These are phyloP conservation scores for Persicaria tinctoria DNA, from an alignment of 148 eudicot genomes.

Conservation along the genomic window DNA sequence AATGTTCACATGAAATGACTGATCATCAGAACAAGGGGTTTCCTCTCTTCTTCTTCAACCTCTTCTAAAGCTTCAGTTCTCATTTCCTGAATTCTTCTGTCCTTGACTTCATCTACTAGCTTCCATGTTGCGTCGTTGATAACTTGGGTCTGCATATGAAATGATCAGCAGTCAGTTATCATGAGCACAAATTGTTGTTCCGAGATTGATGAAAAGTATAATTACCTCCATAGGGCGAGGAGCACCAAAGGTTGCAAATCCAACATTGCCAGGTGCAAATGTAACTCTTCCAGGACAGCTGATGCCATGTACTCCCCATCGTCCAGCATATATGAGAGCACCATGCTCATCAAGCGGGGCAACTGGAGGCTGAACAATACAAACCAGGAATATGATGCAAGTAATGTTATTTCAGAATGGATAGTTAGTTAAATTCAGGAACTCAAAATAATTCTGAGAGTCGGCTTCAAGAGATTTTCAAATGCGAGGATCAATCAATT, in stretches of 20 bases:
- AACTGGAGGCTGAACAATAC: slow-evolving; percentile 43
- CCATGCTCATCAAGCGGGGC: slow-evolving; percentile 67
- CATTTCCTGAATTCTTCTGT: slow-evolving; percentile 57
- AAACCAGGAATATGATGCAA: slow-evolving; percentile 3
- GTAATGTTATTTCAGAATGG: neutral
- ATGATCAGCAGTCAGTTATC: neutral
- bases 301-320: slow-evolving; percentile 85
- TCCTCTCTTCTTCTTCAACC: slow-evolving; percentile 53
- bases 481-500: neutral
- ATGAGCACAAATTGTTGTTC: neutral
- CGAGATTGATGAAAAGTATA: neutral
- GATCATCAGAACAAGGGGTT: slow-evolving; percentile 59
- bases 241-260: slow-evolving; percentile 83
- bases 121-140: slow-evolving; percentile 82
- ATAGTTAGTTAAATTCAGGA: neutral
- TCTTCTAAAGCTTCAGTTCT: slow-evolving; percentile 40
- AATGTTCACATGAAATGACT: slow-evolving; percentile 61
- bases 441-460: neutral
- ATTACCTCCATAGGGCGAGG: slow-evolving; percentile 84
- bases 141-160: slow-evolving; percentile 47
- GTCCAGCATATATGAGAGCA: slow-evolving; percentile 70
- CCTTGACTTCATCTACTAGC: slow-evolving; percentile 65
- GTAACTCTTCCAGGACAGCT: slow-evolving; percentile 89
- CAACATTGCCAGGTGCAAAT: slow-evolving; percentile 85
- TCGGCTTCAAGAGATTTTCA: neutral